A percentile compares a stretch with the other conserved stretches of the same genome.
phyloP scores from a whole-genome alignment of 1,284 basidiomycete genomes.

The Sporisorium scitamineum region DNA sequence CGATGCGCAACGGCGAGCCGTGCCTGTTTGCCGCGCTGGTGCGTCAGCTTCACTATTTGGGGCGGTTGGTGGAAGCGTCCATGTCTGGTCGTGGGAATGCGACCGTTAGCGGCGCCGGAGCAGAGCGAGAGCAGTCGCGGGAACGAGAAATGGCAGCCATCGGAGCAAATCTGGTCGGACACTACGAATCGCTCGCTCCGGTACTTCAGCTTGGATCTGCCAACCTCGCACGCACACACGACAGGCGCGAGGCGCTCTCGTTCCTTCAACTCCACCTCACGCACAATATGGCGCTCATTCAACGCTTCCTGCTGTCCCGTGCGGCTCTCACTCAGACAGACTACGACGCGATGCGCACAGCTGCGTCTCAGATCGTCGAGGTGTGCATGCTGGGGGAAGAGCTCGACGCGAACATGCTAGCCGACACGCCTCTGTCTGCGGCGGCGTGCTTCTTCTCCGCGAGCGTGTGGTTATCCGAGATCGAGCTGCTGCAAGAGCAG shows the following conservation, averaged over 20 bases:
- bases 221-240: conserved; percentile 29
- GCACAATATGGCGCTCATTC: conserved; percentile 35
- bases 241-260: conserved; percentile 27
- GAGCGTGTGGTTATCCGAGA: conserved; percentile 30
- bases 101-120: not conserved
- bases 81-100: not conserved
- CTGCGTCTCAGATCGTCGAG: conserved; percentile 33
- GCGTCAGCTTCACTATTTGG: conserved; percentile 38
- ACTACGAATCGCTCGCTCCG: conserved; percentile 40
- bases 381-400: conserved; percentile 33
- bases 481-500: conserved; percentile 28
- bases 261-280: conserved; percentile 46
- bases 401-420: conserved; percentile 21
- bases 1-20: conserved; percentile 35
- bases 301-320: conserved; percentile 24
- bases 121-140: conserved; percentile 9
- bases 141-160: conserved; percentile 30
- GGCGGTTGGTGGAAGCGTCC: conserved; percentile 26
- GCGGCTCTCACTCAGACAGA: conserved; percentile 25
- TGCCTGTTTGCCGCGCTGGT: conserved; percentile 49
- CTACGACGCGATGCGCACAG: conserved; percentile 31
- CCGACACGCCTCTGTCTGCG: conserved; percentile 33
- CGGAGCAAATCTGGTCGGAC: conserved; percentile 29
- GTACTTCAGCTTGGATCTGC: conserved; percentile 22
- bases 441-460: conserved; percentile 30